Evolutionary conservation across 495 filamentous ascomycete genomes (phyloP).

Genomic region (Penicillium psychrofluorescens): DNA sequence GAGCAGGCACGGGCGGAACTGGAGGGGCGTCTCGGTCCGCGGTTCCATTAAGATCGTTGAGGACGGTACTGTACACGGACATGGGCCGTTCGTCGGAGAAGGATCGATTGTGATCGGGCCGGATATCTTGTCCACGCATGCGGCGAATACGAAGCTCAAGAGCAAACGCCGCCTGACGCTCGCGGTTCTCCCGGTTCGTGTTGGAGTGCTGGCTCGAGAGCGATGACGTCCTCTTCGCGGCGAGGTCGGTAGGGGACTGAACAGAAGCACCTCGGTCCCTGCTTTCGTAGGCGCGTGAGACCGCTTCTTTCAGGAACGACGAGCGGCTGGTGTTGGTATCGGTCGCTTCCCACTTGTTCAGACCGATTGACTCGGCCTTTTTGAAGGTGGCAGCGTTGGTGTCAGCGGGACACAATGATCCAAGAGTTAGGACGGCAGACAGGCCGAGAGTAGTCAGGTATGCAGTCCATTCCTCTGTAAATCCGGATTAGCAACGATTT

Average conservation of each 20-base stretch:
- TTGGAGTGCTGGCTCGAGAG: no score
- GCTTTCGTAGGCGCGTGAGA: slow-evolving; percentile 52
- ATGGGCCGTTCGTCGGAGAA: slow-evolving; percentile 40
- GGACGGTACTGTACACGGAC: slow-evolving; percentile 33
- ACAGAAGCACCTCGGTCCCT: slow-evolving; percentile 20
- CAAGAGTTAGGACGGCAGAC: slow-evolving; percentile 48
- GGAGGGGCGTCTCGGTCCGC: not conserved
- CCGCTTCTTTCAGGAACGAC: slow-evolving; percentile 57
- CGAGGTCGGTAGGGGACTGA: slow-evolving; percentile 1
- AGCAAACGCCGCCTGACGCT: slow-evolving; percentile 31
- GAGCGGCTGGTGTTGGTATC: slow-evolving; percentile 39
- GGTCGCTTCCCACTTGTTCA: slow-evolving; percentile 49
- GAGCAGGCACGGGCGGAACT: slow-evolving; percentile 9
- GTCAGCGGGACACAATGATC: slow-evolving; percentile 37
- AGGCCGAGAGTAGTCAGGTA: slow-evolving; percentile 55
- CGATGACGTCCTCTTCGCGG: slow-evolving; percentile 1
- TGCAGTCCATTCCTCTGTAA: slow-evolving; percentile 55
- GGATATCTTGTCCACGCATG: not conserved
- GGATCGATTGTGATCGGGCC: slow-evolving; percentile 4
- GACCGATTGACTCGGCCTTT: slow-evolving; percentile 44
- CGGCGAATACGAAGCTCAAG: slow-evolving; percentile 32
- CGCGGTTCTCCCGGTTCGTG: slow-evolving; percentile 14
- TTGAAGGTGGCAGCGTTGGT: slow-evolving; percentile 40
- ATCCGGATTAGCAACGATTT: slow-evolving; percentile 19
- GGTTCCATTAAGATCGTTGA: slow-evolving; percentile 23